Base-by-base conservation (phyloP, 2,329 filamentous ascomycete genomes). In the Thermomyces lanuginosus region DNA sequence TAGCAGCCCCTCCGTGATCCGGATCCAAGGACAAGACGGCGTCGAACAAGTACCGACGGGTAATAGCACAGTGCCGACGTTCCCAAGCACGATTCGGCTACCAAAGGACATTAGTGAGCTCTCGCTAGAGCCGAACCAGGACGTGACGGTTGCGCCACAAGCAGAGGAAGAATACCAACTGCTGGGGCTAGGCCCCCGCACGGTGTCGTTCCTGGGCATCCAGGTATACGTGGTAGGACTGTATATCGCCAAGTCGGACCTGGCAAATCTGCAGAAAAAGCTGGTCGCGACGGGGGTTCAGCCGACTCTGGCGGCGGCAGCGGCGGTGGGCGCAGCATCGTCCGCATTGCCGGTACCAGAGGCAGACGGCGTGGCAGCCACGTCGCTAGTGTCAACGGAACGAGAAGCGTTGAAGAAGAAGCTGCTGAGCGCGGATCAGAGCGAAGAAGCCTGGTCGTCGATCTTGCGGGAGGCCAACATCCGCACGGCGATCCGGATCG, bases 191-290 rank as follows among this genome's bases (percentile, higher is more conserved):
- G 89, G 89, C 10, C 75, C 91, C 36, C 71, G 89, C 29, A 83
- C 77, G 1, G 89, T 98, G 16, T 91, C 79, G 13, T 92, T 95
- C 51, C 58, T 95, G 22, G 62, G 70, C 25, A 82, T 98, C 22
- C 76, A 92, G 49, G 89, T 98, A 28, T 98, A 98, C 56, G 78
- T 95, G 10, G 78, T 92, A 0, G 89, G 86, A 9, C 71, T 91
- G 42, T 98, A 98, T 57, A 66, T 95, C 14, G 80, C 83, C 14
- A 86, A 76, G 0, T 61, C 74, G 19, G 83, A 92, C 44, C 72
- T 98, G 32, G 72, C 75, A 3, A 63, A 66, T n/a, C 63, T 98
- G 21, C 86, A 95, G 53, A 64, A 68, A 38, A 69, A 72, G 22
- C 65, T 95, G 16, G 68, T 91, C 34, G 73, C 74, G 46, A 72